Evolutionary conservation across 1,284 basidiomycete species (phyloP).

Genomic region (Trichosporon faecale): DNA sequence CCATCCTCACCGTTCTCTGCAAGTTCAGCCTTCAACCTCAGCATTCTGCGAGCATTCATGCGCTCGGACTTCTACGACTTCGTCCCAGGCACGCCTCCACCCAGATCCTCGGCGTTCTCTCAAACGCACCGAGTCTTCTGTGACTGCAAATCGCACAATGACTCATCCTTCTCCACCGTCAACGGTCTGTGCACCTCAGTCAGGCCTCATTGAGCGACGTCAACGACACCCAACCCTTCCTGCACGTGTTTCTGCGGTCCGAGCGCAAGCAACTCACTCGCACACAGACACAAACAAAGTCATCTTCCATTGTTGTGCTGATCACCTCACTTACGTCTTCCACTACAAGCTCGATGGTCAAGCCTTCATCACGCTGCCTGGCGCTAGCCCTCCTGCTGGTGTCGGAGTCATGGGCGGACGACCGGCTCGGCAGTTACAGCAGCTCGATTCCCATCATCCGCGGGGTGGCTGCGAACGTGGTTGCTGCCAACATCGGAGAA

Average conservation of each 20-base stretch:
- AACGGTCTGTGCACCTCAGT: neutral
- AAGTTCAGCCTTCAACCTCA: no score
- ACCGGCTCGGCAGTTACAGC: slow-evolving; percentile 35
- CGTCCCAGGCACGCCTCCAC: neutral
- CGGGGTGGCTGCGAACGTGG: slow-evolving; percentile 35
- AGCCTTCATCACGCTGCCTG: neutral
- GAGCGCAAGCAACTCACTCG: neutral
- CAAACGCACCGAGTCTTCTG: neutral
- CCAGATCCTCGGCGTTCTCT: neutral
- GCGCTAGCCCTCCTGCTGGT: neutral
- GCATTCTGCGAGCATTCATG: no score
- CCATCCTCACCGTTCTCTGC: no score
- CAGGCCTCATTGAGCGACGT: neutral
- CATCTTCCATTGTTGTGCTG: neutral
- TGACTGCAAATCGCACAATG: neutral
- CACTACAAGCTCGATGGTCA: neutral
- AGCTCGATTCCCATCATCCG: slow-evolving; percentile 38
- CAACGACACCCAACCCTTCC: neutral
- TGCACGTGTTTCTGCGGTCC: neutral
- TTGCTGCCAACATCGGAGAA: slow-evolving; percentile 37
- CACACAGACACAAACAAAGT: neutral
- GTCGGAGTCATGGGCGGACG: slow-evolving; percentile 12
- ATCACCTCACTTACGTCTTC: neutral
- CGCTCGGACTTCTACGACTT: neutral
- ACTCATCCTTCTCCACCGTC: neutral